Base-by-base conservation (phyloP, 495 filamentous ascomycete genomes). In the Rostrohypoxylon terebratum region DNA sequence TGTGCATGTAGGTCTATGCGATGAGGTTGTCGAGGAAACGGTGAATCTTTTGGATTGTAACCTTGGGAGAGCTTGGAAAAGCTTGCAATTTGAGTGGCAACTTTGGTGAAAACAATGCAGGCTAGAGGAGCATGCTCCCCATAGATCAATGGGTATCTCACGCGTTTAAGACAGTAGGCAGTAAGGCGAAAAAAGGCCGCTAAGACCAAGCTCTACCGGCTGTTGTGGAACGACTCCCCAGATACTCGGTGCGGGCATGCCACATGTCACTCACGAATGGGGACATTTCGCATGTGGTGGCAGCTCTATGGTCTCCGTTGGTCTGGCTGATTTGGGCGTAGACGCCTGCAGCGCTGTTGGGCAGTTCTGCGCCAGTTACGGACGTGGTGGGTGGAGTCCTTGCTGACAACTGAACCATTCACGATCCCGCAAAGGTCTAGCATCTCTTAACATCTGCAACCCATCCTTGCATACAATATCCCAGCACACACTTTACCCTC, bases 171-270 rank as follows among this genome's bases (percentile, higher is more conserved):
- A 71, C 72, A 63, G 53, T 20, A 57, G 28, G 68, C 53, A 72
- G 68, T 28, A 71, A 68, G 68, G 72, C 72, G 53, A 71, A 68
- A 73, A 68, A 73, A 59, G 64, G 16, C 68, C 72, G 72, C 72
- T 75, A 75, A 55, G 55, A 61, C 59, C 59, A 64, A 47, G 18
- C n/a, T 60, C 45, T 75, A 71, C 72, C 72, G 68, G 72, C 72
- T 75, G 72, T 75, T 71, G 72, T 75, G 72, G 72, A 75, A 75
- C 72, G 72, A 75, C 68, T 68, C 72, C 72, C 72, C 72, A 71
- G 72, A 75, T 59, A 21, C 63, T 72, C 72, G 72, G 72, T 74
- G 71, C 66, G 66, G 71, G 71, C 66, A 59, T 75, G 72, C 72
- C 72, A 75, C 72, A 75, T 75, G 72, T 75, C 72, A 75, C 67